These are phyloP conservation scores for Babesia divergens DNA, from an alignment of 169 alveolate species.

Conservation along the genomic window DNA sequence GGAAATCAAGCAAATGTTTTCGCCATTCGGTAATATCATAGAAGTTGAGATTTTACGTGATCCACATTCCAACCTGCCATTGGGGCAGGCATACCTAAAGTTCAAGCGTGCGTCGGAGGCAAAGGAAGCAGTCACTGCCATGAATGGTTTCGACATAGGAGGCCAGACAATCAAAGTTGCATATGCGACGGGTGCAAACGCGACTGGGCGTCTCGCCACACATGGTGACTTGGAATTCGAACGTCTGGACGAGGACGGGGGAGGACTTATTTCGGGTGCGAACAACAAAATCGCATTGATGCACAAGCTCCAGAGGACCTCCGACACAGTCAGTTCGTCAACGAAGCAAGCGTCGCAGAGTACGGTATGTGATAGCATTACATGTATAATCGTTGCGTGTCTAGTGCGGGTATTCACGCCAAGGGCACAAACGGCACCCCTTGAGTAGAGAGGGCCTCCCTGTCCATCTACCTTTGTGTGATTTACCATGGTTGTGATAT, in stretches of 20 bases:
- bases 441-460: no score
- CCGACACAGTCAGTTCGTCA: not conserved
- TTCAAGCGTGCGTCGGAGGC: conserved; percentile 92
- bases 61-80: conserved; percentile 83
- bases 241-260: conserved; percentile 72
- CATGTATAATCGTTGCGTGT: no score
- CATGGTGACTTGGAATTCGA: conserved; percentile 62
- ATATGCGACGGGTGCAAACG: conserved; percentile 27
- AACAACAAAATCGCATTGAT: conserved; percentile 75
- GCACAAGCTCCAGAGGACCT: conserved; percentile 75
- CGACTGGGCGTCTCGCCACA: conserved; percentile 30
- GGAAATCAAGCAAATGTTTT: conserved; percentile 88
- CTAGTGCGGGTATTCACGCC: no score
- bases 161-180: conserved; percentile 87
- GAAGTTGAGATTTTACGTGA: conserved; percentile 89
- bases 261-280: conserved; percentile 79
- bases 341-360: not conserved
- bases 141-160: conserved; percentile 92
- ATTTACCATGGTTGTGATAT: not conserved
- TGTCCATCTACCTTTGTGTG: not conserved
- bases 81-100: conserved; percentile 89
- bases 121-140: conserved; percentile 90
- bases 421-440: no score
- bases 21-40: conserved; percentile 92
- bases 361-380: not conserved